Evolutionary conservation across 108 stramenopile species (phyloP).

Genomic region (Pseudonitzschia multiseries): DNA sequence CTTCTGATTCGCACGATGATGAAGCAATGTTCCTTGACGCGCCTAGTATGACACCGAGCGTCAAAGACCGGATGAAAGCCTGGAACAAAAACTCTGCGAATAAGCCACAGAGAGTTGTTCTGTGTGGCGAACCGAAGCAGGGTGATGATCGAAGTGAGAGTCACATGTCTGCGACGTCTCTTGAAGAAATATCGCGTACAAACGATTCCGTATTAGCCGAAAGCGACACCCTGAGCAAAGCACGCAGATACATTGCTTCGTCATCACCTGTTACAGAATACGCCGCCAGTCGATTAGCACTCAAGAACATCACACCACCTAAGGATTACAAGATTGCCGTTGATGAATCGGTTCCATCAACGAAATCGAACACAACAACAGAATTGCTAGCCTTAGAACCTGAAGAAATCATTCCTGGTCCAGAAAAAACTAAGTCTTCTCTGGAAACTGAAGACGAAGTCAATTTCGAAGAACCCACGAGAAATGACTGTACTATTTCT

Average conservation of each 20-base stretch:
- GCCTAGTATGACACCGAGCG: background rate
- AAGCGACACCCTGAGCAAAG: background rate
- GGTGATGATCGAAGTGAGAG: background rate
- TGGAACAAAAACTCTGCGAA: background rate
- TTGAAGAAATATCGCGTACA: background rate
- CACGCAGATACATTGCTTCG: background rate
- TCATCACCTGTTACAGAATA: background rate
- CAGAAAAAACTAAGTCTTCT: background rate
- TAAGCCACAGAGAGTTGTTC: background rate
- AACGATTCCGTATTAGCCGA: background rate
- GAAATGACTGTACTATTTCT: no score
- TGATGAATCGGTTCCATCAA: no score
- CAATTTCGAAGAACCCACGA: no score
- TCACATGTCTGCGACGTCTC: no score
- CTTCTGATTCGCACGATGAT: constrained; percentile 1
- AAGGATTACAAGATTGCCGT: background rate
- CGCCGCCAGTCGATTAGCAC: background rate
- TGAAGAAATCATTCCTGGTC: background rate
- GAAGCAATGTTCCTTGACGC: background rate
- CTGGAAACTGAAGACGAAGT: no score
- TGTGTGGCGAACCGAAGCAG: background rate
- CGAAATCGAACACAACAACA: background rate
- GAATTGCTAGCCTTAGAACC: background rate
- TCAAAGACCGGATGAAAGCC: constrained; percentile 15
- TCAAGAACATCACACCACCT: constrained; percentile 5